phyloP scores from a whole-genome alignment of 2,329 filamentous ascomycete species.

The Aspergillus sp. region DNA sequence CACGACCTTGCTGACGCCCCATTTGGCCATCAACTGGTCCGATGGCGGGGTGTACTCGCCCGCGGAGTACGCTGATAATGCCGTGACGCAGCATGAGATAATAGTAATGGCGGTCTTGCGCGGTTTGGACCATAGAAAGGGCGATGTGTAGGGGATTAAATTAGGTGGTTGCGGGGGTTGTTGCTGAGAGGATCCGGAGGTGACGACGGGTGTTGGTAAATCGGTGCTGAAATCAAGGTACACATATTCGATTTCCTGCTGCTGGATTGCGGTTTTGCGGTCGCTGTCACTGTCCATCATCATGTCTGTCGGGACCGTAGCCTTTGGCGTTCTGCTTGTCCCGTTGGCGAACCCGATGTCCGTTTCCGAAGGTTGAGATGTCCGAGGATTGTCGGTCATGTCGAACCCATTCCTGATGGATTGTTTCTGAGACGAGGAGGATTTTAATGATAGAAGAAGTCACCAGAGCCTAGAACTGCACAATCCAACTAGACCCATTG shows the following conservation, averaged over 20 bases:
- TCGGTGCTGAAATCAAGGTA: constrained; percentile 54
- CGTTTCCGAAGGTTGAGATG: neutral
- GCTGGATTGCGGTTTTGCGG: neutral
- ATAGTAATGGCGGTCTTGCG: constrained; percentile 61
- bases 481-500: too few relatives aligned
- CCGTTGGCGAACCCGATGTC: neutral
- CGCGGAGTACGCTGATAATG: constrained; percentile 67
- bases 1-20: constrained; percentile 53
- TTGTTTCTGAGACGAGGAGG: too few relatives aligned
- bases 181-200: constrained; percentile 16
- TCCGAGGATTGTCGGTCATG: neutral
- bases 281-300: neutral
- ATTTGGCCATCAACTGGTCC: constrained; percentile 57
- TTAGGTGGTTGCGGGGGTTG: constrained; percentile 51
- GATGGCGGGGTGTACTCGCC: constrained; percentile 68
- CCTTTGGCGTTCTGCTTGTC: too few relatives aligned
- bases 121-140: constrained; percentile 59
- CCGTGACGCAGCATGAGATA: constrained; percentile 65
- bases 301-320: too few relatives aligned
- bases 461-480: too few relatives aligned
- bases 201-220: constrained; percentile 37
- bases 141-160: constrained; percentile 58
- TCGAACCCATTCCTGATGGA: too few relatives aligned
- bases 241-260: constrained; percentile 40
- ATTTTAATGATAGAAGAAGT: too few relatives aligned